Percentiles rank a stretch among this genome's conserved stretches.
These are phyloP conservation scores for Pseudogymnoascus sp. DNA, from an alignment of 2,329 filamentous ascomycete species.

Conservation along the genomic window DNA sequence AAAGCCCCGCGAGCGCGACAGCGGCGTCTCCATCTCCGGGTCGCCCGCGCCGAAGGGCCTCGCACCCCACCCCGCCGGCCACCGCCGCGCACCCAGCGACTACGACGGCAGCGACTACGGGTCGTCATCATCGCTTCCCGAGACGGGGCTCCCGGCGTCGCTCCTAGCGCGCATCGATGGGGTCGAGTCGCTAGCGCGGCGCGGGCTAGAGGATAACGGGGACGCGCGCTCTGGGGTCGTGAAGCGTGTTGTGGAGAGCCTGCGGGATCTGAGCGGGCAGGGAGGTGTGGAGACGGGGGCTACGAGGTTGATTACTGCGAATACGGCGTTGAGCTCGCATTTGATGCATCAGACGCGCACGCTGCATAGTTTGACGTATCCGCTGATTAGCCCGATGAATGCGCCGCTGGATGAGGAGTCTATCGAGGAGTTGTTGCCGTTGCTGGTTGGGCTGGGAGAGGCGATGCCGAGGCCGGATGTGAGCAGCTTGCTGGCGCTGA, in stretches of 20 bases:
- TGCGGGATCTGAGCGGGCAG: constrained; percentile 65
- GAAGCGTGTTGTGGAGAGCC: constrained; percentile 56
- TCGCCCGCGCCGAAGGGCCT: constrained; percentile 14
- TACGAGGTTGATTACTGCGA: constrained; percentile 69
- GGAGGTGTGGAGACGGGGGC: constrained; percentile 63
- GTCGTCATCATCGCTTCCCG: constrained; percentile 61
- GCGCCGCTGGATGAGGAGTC: constrained; percentile 53
- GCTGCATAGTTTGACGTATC: constrained; percentile 64
- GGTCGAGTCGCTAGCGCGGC: constrained; percentile 60
- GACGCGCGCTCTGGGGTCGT: constrained; percentile 58
- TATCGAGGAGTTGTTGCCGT: constrained; percentile 60
- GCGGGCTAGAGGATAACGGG: constrained; percentile 57
- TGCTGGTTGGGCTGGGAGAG: constrained; percentile 56
- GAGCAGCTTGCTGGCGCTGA: constrained; percentile 55
- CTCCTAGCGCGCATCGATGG: constrained; percentile 63
- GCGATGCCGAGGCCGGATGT: constrained; percentile 58
- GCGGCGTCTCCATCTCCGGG: constrained; percentile 25
- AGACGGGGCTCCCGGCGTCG: constrained; percentile 56
- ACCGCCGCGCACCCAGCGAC: constrained; percentile 45
- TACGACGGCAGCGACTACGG: constrained; percentile 71
- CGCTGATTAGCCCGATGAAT: constrained; percentile 59
- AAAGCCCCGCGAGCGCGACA: constrained; percentile 20
- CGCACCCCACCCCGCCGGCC: constrained; percentile 20
- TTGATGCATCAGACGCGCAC: constrained; percentile 67
- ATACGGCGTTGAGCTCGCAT: constrained; percentile 66